A percentile compares a stretch with the other conserved stretches of the same genome.
Conservation (phyloP, 2,329 filamentous ascomycete genomes). For the Sclerotinia subarctica region DNA sequence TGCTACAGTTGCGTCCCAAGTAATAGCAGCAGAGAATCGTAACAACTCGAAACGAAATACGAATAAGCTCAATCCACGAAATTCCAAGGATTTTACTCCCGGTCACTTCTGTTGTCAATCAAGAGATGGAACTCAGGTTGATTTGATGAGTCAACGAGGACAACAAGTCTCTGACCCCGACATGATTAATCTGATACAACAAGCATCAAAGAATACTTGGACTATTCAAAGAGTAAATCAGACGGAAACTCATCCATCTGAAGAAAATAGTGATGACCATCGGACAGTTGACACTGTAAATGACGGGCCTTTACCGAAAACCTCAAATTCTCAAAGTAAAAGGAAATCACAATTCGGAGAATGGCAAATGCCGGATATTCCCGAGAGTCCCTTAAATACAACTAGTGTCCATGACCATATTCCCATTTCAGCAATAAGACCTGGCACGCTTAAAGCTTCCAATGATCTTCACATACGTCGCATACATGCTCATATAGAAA, state of each 20-base stretch:
- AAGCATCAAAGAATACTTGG: background rate
- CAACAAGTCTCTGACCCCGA: background rate
- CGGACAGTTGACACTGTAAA: background rate
- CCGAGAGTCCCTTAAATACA: background rate
- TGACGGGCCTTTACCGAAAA: background rate
- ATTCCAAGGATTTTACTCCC: slow-evolving; percentile 2
- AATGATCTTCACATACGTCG: background rate
- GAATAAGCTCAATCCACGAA: slow-evolving; percentile 1
- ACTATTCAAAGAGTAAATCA: background rate
- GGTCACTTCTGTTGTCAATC: background rate
- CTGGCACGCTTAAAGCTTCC: background rate
- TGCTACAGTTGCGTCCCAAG: background rate
- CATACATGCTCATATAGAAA: background rate
- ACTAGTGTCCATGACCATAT: background rate
- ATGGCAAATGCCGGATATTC: slow-evolving; percentile 13
- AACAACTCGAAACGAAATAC: slow-evolving; percentile 2
- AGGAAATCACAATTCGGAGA: slow-evolving; percentile 10
- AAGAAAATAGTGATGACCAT: background rate
- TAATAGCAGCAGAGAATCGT: slow-evolving; percentile 2
- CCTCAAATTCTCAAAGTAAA: background rate
- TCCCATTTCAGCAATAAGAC: background rate
- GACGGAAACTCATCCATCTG: background rate
- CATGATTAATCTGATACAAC: background rate
- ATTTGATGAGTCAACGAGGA: background rate
- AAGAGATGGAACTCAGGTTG: background rate